A percentile compares a stretch with the other conserved stretches of the same genome.
These are phyloP conservation scores for Colletotrichum sansevieriae DNA, from an alignment of 2,329 filamentous ascomycete species.

Conservation along the genomic window DNA sequence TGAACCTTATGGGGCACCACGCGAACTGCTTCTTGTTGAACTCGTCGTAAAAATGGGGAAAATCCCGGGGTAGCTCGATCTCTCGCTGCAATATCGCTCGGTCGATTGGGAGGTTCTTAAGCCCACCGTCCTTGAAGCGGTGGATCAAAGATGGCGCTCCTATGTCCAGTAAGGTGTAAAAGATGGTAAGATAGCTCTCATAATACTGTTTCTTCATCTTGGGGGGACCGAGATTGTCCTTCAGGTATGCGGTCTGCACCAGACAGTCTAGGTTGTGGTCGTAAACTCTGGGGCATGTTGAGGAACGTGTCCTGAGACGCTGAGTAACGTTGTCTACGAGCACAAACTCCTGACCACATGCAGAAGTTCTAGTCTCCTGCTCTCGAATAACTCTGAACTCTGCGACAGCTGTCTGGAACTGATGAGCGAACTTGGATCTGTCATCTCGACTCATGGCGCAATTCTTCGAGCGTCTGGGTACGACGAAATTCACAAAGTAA, in stretches of 20 bases:
- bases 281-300: background rate
- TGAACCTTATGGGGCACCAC: background rate
- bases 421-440: too few species aligned
- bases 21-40: background rate
- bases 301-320: background rate
- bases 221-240: background rate
- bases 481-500: too few species aligned
- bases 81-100: background rate
- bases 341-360: background rate
- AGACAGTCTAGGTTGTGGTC: background rate
- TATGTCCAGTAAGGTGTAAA: background rate
- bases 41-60: background rate
- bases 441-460: too few species aligned
- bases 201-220: background rate
- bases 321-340: background rate
- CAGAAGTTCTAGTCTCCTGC: background rate
- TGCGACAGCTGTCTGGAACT: background rate
- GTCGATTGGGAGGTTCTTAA: background rate
- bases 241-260: background rate
- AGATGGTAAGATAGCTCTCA: background rate
- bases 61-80: background rate
- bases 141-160: background rate
- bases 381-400: background rate
- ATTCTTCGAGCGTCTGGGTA: too few species aligned
- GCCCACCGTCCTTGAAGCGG: background rate